Percentiles rank a stretch among this genome's conserved stretches.
Evolutionary conservation across 306 rosid species (phyloP).

Genomic region (Vigna unguiculata): DNA sequence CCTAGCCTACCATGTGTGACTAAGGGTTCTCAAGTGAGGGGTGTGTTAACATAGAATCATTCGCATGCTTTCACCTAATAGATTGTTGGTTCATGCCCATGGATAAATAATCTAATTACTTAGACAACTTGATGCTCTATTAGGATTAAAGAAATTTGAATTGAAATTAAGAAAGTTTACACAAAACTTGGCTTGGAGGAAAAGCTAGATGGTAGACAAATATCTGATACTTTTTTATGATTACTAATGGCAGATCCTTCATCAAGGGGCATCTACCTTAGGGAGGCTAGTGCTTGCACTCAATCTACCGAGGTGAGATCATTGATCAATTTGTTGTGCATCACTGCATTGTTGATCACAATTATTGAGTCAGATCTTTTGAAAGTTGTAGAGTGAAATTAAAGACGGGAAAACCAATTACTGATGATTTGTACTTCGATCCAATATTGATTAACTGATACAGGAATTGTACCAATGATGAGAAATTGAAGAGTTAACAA

Average conservation of each 20-base stretch:
- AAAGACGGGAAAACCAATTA: conserved; percentile 19
- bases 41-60: conserved; percentile 4
- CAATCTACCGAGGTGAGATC: conserved; percentile 82
- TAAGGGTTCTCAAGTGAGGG: neutral
- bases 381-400: conserved; percentile 19
- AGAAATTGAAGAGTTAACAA: conserved; percentile 5
- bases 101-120: conserved; percentile 1
- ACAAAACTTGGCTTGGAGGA: conserved; percentile 28
- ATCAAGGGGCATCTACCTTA: conserved; percentile 88
- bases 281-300: conserved; percentile 84
- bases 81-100: conserved; percentile 34
- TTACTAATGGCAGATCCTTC: conserved; percentile 69
- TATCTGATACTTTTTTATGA: conserved; percentile 39
- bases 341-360: neutral
- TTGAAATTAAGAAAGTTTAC: conserved; percentile 6
- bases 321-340: conserved; percentile 43
- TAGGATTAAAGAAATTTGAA: conserved; percentile 17
- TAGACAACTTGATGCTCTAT: conserved; percentile 17
- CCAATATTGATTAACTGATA: neutral
- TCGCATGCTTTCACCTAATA: neutral
- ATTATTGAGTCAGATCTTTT: conserved; percentile 17
- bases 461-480: neutral
- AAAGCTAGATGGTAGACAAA: neutral
- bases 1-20: neutral
- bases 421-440: conserved; percentile 7